phyloP scores from a whole-genome alignment of 305 asterid species.

The Fraxinus albicans region DNA sequence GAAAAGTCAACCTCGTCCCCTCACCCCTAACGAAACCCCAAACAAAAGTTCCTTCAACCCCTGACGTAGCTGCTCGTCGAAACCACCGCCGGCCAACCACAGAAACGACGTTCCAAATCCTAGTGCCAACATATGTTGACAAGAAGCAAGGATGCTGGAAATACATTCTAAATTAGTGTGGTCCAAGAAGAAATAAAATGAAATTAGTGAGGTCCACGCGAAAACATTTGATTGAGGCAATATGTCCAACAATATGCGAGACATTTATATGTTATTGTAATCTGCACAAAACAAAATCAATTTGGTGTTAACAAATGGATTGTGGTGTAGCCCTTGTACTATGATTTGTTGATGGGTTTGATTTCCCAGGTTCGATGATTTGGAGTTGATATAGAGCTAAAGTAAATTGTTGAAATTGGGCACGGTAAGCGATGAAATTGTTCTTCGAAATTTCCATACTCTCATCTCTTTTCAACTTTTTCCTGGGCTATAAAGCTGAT shows the following conservation, averaged over 20 bases:
- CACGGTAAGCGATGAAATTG: background rate
- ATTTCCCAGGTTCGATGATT: constrained; percentile 23
- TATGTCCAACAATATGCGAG: constrained; percentile 10
- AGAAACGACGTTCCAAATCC: background rate
- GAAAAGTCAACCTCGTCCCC: too few species aligned
- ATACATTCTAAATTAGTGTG: constrained; percentile 38
- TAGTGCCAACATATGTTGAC: constrained; percentile 27
- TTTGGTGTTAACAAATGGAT: constrained; percentile 32
- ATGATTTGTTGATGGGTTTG: constrained; percentile 38
- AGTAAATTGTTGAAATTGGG: constrained; percentile 21
- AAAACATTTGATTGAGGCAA: background rate
- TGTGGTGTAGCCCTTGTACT: constrained; percentile 19
- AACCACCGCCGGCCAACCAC: too few species aligned
- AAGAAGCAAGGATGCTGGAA: constrained; percentile 36
- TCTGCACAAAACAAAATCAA: constrained; percentile 29
- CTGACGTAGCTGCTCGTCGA: too few species aligned
- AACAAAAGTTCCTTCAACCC: too few species aligned
- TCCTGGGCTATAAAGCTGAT: background rate
- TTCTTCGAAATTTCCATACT: background rate
- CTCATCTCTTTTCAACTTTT: background rate
- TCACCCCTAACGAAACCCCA: too few species aligned
- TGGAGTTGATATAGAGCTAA: constrained; percentile 11
- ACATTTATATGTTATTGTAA: constrained; percentile 21
- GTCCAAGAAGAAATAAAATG: background rate
- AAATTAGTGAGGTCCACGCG: background rate